Evolutionary conservation across 306 rosid genomes (phyloP).

Genomic region (Lotus japonicus): DNA sequence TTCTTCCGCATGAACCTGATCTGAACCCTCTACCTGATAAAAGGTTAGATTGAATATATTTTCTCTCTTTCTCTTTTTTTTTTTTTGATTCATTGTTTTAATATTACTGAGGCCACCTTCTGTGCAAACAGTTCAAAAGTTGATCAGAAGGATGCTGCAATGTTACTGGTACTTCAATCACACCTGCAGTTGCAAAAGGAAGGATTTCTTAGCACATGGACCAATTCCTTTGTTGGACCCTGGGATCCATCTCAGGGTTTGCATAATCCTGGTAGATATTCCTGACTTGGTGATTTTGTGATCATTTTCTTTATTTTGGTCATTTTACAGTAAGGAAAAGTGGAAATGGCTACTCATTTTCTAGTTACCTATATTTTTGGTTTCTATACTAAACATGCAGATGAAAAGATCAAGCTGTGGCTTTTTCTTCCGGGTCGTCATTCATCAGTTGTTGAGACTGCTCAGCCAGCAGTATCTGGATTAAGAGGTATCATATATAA

Average conservation of each 20-base stretch:
- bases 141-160: conserved; percentile 88
- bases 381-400: conserved; percentile 34
- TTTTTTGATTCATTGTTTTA: background rate
- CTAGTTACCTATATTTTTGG: conserved; percentile 26
- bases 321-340: conserved; percentile 3
- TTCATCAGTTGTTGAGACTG: conserved; percentile 65
- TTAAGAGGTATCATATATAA: conserved; percentile 61
- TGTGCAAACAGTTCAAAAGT: conserved; percentile 49
- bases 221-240: conserved; percentile 97
- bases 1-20: conserved; percentile 84
- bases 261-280: conserved; percentile 87
- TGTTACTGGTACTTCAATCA: conserved; percentile 65
- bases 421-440: conserved; percentile 93
- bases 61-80: background rate
- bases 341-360: background rate
- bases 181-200: conserved; percentile 92
- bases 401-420: conserved; percentile 97
- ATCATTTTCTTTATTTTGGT: background rate
- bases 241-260: conserved; percentile 99
- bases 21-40: conserved; percentile 64
- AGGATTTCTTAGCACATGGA: conserved; percentile 86
- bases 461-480: conserved; percentile 69
- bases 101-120: conserved; percentile 8
- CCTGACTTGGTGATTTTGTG: conserved; percentile 20
- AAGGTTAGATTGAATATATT: conserved; percentile 41